phyloP scores from a whole-genome alignment of 768 basidiomycete genomes.

The Pulveroboletus sp. region DNA sequence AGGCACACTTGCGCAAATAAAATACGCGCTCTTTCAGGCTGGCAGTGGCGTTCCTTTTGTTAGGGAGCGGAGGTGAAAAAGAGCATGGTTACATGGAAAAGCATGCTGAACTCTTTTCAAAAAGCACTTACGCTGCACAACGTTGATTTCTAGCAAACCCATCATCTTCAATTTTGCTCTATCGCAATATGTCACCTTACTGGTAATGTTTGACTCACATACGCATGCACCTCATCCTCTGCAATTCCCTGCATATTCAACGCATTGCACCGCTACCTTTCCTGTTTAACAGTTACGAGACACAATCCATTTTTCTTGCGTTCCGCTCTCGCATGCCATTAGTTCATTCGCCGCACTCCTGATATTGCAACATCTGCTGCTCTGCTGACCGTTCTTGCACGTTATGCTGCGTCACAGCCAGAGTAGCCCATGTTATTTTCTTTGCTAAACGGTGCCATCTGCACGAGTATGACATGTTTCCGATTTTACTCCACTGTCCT shows the following conservation, averaged over 20 bases:
- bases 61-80: conserved; percentile 28
- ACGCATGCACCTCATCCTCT: conserved; percentile 20
- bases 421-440: conserved; percentile 16
- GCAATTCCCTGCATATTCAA: conserved; percentile 22
- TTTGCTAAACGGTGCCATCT: conserved; percentile 7
- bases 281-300: conserved; percentile 12
- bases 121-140: conserved; percentile 18
- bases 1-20: conserved; percentile 42
- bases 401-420: conserved; percentile 7
- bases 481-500: conserved; percentile 1
- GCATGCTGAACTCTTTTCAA: conserved; percentile 5
- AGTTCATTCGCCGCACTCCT: conserved; percentile 12
- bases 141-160: conserved; percentile 12
- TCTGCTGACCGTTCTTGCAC: conserved; percentile 15
- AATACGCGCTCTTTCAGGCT: conserved; percentile 50
- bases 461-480: conserved; percentile 22
- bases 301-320: conserved; percentile 17
- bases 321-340: conserved; percentile 22
- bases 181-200: conserved; percentile 16
- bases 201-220: conserved; percentile 20
- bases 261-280: conserved; percentile 18
- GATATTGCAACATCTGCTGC: conserved; percentile 14
- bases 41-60: conserved; percentile 35
- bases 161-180: conserved; percentile 8
- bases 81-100: not conserved